phyloP scores from a whole-genome alignment of 805 yeast species.

The Saturnispora sekii region DNA sequence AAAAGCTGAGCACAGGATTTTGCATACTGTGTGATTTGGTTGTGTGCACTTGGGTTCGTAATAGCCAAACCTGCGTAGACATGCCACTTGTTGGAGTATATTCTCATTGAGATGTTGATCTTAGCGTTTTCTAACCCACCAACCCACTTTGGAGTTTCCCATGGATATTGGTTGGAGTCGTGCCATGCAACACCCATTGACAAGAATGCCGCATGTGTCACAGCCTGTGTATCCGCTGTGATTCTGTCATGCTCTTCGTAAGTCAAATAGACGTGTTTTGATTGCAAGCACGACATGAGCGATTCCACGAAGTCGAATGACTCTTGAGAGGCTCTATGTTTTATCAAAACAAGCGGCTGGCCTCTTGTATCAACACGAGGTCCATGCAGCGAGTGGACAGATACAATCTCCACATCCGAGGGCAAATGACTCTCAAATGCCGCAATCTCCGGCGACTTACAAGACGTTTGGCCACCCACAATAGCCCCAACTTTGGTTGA shows the following conservation, averaged over 20 bases:
- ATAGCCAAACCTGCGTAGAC: slow-evolving; percentile 97
- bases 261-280: slow-evolving; percentile 65
- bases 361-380: slow-evolving; percentile 84
- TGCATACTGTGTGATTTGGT: slow-evolving; percentile 84
- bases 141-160: slow-evolving; percentile 77
- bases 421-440: slow-evolving; percentile 79
- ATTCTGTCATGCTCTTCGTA: slow-evolving; percentile 90
- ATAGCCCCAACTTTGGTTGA: slow-evolving; percentile 80
- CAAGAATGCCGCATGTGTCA: slow-evolving; percentile 93
- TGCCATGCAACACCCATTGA: slow-evolving; percentile 98
- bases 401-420: slow-evolving; percentile 67
- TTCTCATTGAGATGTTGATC: slow-evolving; percentile 83
- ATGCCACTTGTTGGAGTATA: slow-evolving; percentile 92
- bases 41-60: slow-evolving; percentile 89
- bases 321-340: slow-evolving; percentile 54
- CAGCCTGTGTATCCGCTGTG: slow-evolving; percentile 98
- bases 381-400: slow-evolving; percentile 91
- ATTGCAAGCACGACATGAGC: slow-evolving; percentile 62
- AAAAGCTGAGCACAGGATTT: slow-evolving; percentile 74
- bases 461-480: slow-evolving; percentile 98
- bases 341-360: slow-evolving; percentile 83
- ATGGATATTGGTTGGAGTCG: slow-evolving; percentile 73
- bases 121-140: slow-evolving; percentile 97
- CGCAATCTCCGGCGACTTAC: slow-evolving; percentile 80
- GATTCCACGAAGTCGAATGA: slow-evolving; percentile 52